Evolutionary conservation across 257 asterid genomes (phyloP).

Genomic region (Ocimum tenuiflorum): DNA sequence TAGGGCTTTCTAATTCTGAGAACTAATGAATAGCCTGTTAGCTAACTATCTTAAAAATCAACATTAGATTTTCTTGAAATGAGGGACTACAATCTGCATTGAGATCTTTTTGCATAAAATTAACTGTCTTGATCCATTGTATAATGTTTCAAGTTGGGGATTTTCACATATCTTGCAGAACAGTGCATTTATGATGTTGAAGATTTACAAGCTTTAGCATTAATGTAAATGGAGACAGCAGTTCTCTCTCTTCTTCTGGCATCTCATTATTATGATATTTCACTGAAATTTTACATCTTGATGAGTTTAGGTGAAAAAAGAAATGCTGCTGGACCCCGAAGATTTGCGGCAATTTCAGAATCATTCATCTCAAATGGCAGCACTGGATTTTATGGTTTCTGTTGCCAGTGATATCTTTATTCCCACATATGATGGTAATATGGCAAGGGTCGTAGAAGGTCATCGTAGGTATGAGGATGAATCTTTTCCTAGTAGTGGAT

Average conservation of each 20-base stretch:
- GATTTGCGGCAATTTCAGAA: constrained; percentile 70
- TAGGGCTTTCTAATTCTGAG: not conserved
- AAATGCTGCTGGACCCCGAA: constrained; percentile 62
- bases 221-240: not conserved
- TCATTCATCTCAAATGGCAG: too few relatives aligned
- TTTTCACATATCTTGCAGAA: not conserved
- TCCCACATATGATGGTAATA: constrained; percentile 94
- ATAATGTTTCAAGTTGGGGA: not conserved
- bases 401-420: constrained; percentile 66
- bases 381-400: constrained; percentile 87
- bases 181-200: not conserved
- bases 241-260: not conserved
- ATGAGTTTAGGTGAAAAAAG: constrained; percentile 67
- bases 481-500: not conserved
- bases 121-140: not conserved
- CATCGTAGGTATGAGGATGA: constrained; percentile 63
- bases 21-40: not conserved
- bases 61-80: constrained; percentile 6
- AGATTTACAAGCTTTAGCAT: not conserved
- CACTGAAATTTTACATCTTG: constrained; percentile 9
- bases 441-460: constrained; percentile 95
- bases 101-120: not conserved
- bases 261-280: not conserved
- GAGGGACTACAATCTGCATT: not conserved
- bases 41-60: not conserved